These are phyloP conservation scores for Mucor velutinosus DNA, from an alignment of 371 early-diverging fungal species.

Conservation along the genomic window DNA sequence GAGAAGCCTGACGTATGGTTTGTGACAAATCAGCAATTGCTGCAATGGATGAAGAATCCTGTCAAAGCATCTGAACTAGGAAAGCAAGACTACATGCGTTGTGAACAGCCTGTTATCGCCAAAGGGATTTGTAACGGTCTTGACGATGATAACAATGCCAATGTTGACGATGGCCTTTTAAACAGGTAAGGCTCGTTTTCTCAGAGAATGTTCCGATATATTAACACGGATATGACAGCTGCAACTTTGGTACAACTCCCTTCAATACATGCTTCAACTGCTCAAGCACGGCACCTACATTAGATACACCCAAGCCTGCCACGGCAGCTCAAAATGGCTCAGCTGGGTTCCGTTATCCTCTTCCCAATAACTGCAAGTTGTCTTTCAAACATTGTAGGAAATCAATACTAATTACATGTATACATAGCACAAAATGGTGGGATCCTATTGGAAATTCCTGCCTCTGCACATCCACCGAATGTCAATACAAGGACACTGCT, in stretches of 20 bases:
- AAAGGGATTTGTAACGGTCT: slow-evolving; percentile 76
- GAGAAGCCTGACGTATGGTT: slow-evolving; percentile 62
- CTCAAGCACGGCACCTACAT: slow-evolving; percentile 53
- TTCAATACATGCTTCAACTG: slow-evolving; percentile 73
- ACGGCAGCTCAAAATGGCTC: slow-evolving; percentile 49
- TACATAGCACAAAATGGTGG: slow-evolving; percentile 63
- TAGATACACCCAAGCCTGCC: slow-evolving; percentile 55
- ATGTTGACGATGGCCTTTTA: slow-evolving; percentile 46
- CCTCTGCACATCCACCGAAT: slow-evolving; percentile 46
- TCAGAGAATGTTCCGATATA: too few species aligned
- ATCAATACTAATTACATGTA: too few species aligned
- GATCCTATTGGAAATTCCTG: slow-evolving; percentile 62
- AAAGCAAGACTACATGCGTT: slow-evolving; percentile 58
- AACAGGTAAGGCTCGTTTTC: too few species aligned
- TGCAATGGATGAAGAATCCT: slow-evolving; percentile 68
- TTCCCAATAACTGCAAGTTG: slow-evolving; percentile 69
- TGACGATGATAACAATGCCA: slow-evolving; percentile 56
- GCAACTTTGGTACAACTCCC: slow-evolving; percentile 56
- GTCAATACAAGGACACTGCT: slow-evolving; percentile 53
- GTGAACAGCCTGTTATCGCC: slow-evolving; percentile 55
- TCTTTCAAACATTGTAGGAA: too few species aligned
- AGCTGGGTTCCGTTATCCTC: slow-evolving; percentile 47
- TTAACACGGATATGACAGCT: slow-evolving; percentile 17
- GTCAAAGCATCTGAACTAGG: slow-evolving; percentile 62
- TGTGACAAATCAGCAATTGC: slow-evolving; percentile 66